Base-by-base conservation (phyloP, 495 filamentous ascomycete species). In the Cairneyella variabilis region DNA sequence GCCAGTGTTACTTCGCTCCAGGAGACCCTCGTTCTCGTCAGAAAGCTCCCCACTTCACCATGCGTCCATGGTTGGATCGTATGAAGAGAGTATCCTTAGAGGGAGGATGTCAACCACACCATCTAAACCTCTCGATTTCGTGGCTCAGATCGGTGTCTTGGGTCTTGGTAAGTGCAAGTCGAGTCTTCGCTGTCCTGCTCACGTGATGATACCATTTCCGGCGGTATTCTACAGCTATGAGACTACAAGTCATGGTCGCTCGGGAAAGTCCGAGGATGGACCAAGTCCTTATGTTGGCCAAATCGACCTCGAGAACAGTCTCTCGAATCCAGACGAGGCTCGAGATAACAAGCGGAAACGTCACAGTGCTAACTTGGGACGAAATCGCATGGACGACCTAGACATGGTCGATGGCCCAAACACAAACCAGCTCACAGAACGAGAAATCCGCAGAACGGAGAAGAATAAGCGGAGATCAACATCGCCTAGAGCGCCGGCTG, bases 61-160 rank as follows among this genome's bases (percentile, higher is more conserved):
- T 71, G 92, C 92, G 21, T 88, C 91, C 3, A 91, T 98, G 85
- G 93, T 98, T 16, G 93, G 93, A 0, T 97, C 93, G 3, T 98
- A 96, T 60, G 93, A 98, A 66, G 93, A 98, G 68, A 96, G 90
- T 3, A 97, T 98, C 45, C 72, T 98, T 3, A 83, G 89, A 20
- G 93, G 93, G 23, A 81, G 95, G 48, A 98, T 98, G 93, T 97
- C 95, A 37, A 97, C 91, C 11, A 93, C 84, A 8, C 95, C 93
- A 2, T 97, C 93, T 8, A 91, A 89, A 49, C 93, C 93, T 23
- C 71, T 99, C 18, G 85, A 95, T 56, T 99, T 99, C 64, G 79
- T 92, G 17, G 95, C 93, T 37, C 91, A 97, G 65, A 97, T 99
- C 51, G 93, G 93, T 23, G 93, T 97, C 0, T 73, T 97, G 26